These are phyloP conservation scores for Leishmania lainsoni DNA, from an alignment of 208 protist genomes.

Conservation along the genomic window DNA sequence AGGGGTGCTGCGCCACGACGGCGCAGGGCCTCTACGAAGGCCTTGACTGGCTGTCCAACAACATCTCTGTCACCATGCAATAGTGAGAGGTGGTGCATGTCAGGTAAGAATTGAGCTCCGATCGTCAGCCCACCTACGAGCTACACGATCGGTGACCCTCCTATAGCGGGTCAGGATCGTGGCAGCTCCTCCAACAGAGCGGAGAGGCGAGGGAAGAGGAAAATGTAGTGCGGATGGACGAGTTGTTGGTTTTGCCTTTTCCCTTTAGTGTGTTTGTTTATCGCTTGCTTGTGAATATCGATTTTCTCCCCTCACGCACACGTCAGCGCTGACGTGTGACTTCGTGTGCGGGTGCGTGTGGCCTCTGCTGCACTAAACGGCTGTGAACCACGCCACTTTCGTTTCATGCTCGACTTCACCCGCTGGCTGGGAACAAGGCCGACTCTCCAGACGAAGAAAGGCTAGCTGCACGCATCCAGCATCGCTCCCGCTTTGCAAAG, in stretches of 20 bases:
- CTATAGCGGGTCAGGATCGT: too few relatives aligned
- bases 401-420: background rate
- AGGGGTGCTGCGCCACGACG: constrained; percentile 91
- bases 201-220: too few relatives aligned
- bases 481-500: background rate
- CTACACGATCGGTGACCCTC: too few relatives aligned
- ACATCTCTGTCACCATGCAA: constrained; percentile 36
- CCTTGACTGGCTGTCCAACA: constrained; percentile 91
- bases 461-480: background rate
- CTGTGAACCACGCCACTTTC: background rate
- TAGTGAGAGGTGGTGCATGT: background rate
- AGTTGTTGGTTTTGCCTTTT: background rate
- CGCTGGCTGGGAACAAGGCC: background rate
- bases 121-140: background rate
- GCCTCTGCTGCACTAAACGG: too few relatives aligned
- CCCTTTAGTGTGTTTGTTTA: background rate
- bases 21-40: constrained; percentile 94
- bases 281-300: background rate
- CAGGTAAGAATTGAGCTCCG: background rate
- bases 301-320: background rate
- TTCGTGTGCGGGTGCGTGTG: background rate
- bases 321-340: background rate
- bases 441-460: background rate
- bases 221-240: background rate
- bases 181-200: background rate